Evolutionary conservation across 805 yeast species (phyloP).

Genomic region (Yarrowia phangngaensis): DNA sequence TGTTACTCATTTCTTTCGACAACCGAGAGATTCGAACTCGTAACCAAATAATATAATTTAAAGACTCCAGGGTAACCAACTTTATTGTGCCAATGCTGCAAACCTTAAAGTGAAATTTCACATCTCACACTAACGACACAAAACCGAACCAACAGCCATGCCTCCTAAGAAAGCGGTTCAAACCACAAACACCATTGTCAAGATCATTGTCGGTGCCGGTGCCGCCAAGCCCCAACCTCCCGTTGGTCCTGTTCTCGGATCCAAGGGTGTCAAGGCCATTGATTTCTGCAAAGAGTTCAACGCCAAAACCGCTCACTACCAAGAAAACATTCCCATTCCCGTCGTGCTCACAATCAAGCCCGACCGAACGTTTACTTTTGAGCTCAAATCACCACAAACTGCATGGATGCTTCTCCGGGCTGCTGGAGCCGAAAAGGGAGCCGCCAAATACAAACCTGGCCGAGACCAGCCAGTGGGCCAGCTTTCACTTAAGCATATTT

Average conservation of each 20-base stretch:
- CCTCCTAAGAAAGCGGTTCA: constrained; percentile 31
- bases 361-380: constrained; percentile 86
- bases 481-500: constrained; percentile 78
- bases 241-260: constrained; percentile 97
- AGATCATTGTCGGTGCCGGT: constrained; percentile 93
- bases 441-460: constrained; percentile 58
- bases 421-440: constrained; percentile 75
- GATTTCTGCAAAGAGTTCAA: constrained; percentile 98
- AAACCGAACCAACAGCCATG: constrained; percentile 5
- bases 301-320: constrained; percentile 86
- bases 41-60: no score
- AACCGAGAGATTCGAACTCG: no score
- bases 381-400: constrained; percentile 86
- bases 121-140: background rate
- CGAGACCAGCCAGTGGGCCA: constrained; percentile 50
- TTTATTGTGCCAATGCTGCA: no score
- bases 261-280: constrained; percentile 97
- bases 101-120: constrained; percentile 19
- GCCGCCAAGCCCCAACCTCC: constrained; percentile 99
- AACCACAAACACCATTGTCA: constrained; percentile 67
- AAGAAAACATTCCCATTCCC: constrained; percentile 88
- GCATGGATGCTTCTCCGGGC: constrained; percentile 80
- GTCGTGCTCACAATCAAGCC: constrained; percentile 80
- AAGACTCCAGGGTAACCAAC: constrained; percentile 18
- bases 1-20: no score